Evolutionary conservation across 768 basidiomycete genomes (phyloP).

Genomic region (Mrakia blollopis): DNA sequence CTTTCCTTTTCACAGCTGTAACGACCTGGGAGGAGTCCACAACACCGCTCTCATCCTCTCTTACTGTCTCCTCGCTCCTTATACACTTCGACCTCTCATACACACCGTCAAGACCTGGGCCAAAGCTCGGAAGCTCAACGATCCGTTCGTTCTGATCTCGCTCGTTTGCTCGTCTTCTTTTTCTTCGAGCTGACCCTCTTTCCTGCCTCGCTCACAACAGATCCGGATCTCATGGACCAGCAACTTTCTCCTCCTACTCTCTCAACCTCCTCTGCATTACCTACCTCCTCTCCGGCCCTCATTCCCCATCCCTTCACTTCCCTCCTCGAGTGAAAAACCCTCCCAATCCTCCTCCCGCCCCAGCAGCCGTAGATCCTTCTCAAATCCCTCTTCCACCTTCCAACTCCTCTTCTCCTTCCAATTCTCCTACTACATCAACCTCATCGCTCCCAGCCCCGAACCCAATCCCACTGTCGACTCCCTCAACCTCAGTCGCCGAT

Average conservation of each 20-base stretch:
- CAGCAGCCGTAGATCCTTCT: not conserved
- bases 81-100: slow-evolving; percentile 27
- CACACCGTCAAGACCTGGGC: slow-evolving; percentile 32
- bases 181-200: not conserved
- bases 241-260: slow-evolving; percentile 28
- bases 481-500: not conserved
- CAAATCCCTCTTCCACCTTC: not conserved
- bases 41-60: slow-evolving; percentile 30
- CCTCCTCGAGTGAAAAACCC: not conserved
- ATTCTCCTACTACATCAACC: not conserved
- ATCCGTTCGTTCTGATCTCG: not conserved
- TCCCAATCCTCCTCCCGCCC: not conserved
- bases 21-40: slow-evolving; percentile 25
- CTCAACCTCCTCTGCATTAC: slow-evolving; percentile 30
- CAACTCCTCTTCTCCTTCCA: not conserved
- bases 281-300: slow-evolving; percentile 20
- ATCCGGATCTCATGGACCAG: not conserved
- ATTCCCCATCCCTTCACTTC: not conserved
- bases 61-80: slow-evolving; percentile 25
- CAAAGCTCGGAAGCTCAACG: slow-evolving; percentile 22
- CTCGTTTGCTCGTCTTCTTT: not conserved
- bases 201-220: not conserved
- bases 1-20: slow-evolving; percentile 9
- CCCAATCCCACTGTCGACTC: not conserved
- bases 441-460: not conserved